These are phyloP conservation scores for Peronospora farinosa DNA, from an alignment of 352 stramenopile species.

Conservation along the genomic window DNA sequence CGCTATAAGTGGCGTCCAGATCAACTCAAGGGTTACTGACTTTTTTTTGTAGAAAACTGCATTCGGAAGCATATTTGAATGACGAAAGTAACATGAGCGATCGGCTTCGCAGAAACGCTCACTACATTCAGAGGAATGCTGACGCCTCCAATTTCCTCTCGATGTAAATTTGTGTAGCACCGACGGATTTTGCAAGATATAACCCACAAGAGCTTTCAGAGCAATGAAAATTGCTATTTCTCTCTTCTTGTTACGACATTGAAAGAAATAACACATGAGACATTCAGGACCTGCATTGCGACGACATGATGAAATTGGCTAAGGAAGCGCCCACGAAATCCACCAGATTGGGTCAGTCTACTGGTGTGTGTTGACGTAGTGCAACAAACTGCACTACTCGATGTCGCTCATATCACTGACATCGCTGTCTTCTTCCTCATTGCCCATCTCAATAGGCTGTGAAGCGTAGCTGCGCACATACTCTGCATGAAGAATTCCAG, in stretches of 20 bases:
- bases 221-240: conserved; percentile 25
- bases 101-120: conserved; percentile 66
- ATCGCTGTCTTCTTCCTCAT: conserved; percentile 68
- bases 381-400: conserved; percentile 23
- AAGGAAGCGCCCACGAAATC: neutral
- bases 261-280: conserved; percentile 20
- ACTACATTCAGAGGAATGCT: conserved; percentile 83
- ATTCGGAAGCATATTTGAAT: conserved; percentile 65
- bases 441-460: conserved; percentile 66
- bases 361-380: conserved; percentile 1
- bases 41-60: conserved; percentile 44
- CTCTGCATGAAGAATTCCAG: conserved; percentile 32
- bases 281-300: conserved; percentile 18
- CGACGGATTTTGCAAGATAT: conserved; percentile 3
- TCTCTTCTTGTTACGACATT: conserved; percentile 22
- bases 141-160: conserved; percentile 74
- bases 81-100: conserved; percentile 62
- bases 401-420: conserved; percentile 84
- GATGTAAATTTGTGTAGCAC: conserved; percentile 30
- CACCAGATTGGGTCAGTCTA: conserved; percentile 25
- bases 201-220: conserved; percentile 5
- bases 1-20: neutral
- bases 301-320: conserved; percentile 13
- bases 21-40: neutral
- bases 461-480: conserved; percentile 77